Percentiles rank a stretch among this genome's conserved stretches.
Evolutionary conservation across 225 moss, liverwort and hornwort species (phyloP).

Genomic region (Sphagnum tenellum): DNA sequence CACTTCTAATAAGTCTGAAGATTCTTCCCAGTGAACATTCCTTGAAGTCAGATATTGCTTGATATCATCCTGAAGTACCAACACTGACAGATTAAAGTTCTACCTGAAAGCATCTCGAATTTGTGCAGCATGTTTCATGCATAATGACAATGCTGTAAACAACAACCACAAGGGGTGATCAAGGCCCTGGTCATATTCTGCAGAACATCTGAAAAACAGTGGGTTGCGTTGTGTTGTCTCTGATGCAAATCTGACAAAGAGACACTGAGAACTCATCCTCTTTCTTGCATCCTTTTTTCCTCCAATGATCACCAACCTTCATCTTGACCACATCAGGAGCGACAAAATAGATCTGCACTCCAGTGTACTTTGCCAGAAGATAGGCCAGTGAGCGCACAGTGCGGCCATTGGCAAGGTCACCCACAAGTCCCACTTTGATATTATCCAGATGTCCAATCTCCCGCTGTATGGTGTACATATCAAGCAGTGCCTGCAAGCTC

Average conservation of each 20-base stretch:
- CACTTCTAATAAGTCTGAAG: constrained; percentile 85
- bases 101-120: background rate
- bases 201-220: too few species aligned
- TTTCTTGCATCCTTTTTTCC: background rate
- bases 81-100: background rate
- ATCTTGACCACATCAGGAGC: constrained; percentile 92
- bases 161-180: too few species aligned
- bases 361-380: constrained; percentile 71
- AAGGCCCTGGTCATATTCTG: too few species aligned
- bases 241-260: too few species aligned
- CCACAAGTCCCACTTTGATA: constrained; percentile 90
- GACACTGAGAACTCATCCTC: background rate
- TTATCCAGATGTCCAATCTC: constrained; percentile 80
- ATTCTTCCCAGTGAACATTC: constrained; percentile 84
- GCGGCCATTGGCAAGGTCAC: constrained; percentile 95
- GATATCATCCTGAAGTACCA: constrained; percentile 68
- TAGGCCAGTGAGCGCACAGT: constrained; percentile 92
- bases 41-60: constrained; percentile 78
- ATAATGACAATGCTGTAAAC: too few species aligned
- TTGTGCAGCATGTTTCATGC: background rate
- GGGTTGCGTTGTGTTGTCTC: too few species aligned
- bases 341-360: constrained; percentile 81
- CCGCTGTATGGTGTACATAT: constrained; percentile 88
- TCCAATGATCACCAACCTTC: constrained; percentile 49
- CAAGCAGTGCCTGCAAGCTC: constrained; percentile 63